Conservation (phyloP, 2,329 filamentous ascomycete species). For the Claviceps humidiphila region DNA sequence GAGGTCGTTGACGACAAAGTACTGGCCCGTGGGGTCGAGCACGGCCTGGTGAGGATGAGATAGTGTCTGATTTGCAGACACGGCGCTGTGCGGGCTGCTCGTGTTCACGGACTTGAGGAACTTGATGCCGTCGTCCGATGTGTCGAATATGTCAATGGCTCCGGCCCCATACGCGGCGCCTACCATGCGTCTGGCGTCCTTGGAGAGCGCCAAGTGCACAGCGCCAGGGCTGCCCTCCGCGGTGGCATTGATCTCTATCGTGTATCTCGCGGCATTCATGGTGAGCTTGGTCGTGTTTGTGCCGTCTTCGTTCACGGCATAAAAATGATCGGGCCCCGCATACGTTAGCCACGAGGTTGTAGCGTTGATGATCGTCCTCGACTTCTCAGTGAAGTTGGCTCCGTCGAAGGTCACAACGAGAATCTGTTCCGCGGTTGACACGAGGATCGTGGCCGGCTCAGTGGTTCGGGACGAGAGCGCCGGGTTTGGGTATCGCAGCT, state of each 20-base stretch:
- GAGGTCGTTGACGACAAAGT: constrained; percentile 35
- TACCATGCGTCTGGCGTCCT: constrained; percentile 30
- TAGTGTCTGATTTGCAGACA: constrained; percentile 18
- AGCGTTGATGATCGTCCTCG: constrained; percentile 21
- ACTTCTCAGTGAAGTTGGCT: constrained; percentile 22
- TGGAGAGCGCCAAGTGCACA: constrained; percentile 34
- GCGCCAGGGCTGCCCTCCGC: constrained; percentile 27
- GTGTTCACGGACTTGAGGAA: constrained; percentile 26
- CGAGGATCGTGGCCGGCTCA: constrained; percentile 16
- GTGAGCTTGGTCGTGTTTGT: constrained; percentile 25
- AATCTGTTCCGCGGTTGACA: constrained; percentile 28
- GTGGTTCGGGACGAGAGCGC: not conserved
- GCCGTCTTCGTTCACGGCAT: constrained; percentile 35
- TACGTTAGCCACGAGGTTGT: constrained; percentile 35
- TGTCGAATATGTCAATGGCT: constrained; percentile 33
- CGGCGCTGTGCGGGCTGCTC: constrained; percentile 19
- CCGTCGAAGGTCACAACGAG: constrained; percentile 29
- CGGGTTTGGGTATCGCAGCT: not conserved
- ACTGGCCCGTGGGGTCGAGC: constrained; percentile 35
- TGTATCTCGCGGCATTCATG: constrained; percentile 20
- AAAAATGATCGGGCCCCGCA: constrained; percentile 25
- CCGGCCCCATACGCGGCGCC: constrained; percentile 29
- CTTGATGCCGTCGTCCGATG: constrained; percentile 21
- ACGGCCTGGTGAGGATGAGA: constrained; percentile 34
- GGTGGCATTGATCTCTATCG: constrained; percentile 13